Evolutionary conservation across 2,329 filamentous ascomycete species (phyloP), one percentile per base, ranked within the genome.

Genomic region (Trichoderma polysporum): DNA sequence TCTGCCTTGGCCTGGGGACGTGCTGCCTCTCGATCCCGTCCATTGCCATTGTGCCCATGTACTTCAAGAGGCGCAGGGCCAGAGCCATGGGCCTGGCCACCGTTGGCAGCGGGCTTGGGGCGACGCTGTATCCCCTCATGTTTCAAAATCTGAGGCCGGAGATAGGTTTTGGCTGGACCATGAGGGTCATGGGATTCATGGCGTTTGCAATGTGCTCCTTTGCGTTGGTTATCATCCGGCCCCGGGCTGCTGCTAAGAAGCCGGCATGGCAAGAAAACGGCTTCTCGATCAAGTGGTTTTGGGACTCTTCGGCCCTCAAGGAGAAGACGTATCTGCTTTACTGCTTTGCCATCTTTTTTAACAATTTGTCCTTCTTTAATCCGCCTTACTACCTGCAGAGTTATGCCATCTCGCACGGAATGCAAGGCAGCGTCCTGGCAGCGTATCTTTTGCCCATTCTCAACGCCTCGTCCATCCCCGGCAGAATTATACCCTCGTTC

Each of bases 391-490:
- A 82, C 67, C 74, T 83, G 37, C 78, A 81, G 61, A 74, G 74
- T 1, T 85, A 81, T 54, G 80, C 82, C 2, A 71, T 79, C n/a
- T 70, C 75, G 5, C 70, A 70, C 6, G 75, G 78, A 0, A 67
- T 77, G 50, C 73, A 75, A 1, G 71, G 72, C 4, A 70, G 71
- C 35, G 72, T 72, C 25, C 70, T 83, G 5, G 78, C 78, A 1
- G 74, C 77, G 17, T 85, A 86, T 67, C 76, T 86, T 27, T 74
- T 86, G 4, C 76, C 84, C 2, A 81, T 86, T 54, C 78, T 85
- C 58, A 86, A 86, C 72, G 83, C 80, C 1, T 79, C 81, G 0
- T 83, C 82, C 0, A 76, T 84, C 8, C 76, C 83, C 8, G 84
- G 85, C 0, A 80, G 85, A 7, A 75, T 85, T 1, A 71, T 84